Percentiles rank a stretch among this genome's conserved stretches.
phyloP scores from a whole-genome alignment of 2,329 filamentous ascomycete genomes.

The Trichoderma semiorbis region DNA sequence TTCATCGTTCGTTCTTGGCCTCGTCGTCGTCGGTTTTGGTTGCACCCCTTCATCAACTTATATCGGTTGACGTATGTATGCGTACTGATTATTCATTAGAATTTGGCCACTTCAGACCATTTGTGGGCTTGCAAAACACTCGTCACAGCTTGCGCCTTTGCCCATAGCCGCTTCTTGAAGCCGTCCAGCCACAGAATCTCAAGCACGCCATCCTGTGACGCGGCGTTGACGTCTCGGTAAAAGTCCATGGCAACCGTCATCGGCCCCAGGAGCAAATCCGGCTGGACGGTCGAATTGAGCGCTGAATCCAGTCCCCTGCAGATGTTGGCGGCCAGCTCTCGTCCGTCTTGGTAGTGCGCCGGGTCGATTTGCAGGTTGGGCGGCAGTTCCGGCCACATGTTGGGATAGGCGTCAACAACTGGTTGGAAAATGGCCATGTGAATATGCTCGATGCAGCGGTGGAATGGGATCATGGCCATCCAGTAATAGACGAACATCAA shows the following conservation, averaged over 20 bases:
- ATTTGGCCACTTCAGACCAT: constrained; percentile 38
- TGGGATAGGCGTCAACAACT: constrained; percentile 39
- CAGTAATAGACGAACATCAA: constrained; percentile 53
- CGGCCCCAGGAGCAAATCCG: constrained; percentile 44
- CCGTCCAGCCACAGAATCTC: constrained; percentile 48
- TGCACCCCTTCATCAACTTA: background rate
- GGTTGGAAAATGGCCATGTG: constrained; percentile 44
- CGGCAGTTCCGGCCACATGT: constrained; percentile 39
- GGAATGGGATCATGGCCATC: constrained; percentile 48
- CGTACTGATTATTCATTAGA: constrained; percentile 19
- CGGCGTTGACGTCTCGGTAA: constrained; percentile 38
- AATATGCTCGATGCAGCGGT: constrained; percentile 46
- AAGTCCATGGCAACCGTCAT: constrained; percentile 42
- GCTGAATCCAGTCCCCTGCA: constrained; percentile 51
- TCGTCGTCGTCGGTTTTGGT: background rate
- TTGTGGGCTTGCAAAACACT: constrained; percentile 36
- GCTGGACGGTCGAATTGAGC: constrained; percentile 42
- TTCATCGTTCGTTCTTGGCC: background rate
- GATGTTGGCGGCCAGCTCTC: constrained; percentile 45
- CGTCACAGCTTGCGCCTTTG: constrained; percentile 41
- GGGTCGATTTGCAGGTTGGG: constrained; percentile 40
- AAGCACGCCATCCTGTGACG: constrained; percentile 40
- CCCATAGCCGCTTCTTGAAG: constrained; percentile 39
- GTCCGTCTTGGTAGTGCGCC: constrained; percentile 41
- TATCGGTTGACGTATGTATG: background rate